A percentile compares a stretch with the other conserved stretches of the same genome.
phyloP scores from a whole-genome alignment of 2,329 filamentous ascomycete genomes.

The Alternaria sp. region DNA sequence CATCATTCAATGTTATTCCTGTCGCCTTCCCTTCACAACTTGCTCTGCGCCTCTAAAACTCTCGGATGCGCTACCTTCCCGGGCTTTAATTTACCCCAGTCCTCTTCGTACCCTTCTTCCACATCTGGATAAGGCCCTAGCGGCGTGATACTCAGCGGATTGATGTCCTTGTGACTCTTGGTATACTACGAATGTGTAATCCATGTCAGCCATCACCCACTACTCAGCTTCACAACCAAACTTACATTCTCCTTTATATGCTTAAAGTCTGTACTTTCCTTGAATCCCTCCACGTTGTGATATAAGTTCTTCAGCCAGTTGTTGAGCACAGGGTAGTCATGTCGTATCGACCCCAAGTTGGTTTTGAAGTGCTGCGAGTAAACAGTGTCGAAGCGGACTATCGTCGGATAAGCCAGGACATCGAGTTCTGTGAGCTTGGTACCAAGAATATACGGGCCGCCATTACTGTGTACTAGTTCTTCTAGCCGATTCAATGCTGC shows the following conservation, averaged over 20 bases:
- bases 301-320: conserved; percentile 69
- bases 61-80: conserved; percentile 58
- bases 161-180: conserved; percentile 67
- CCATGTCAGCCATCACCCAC: not conserved
- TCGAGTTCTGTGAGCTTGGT: conserved; percentile 66
- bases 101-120: conserved; percentile 60
- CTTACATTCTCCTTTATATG: conserved; percentile 72
- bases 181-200: conserved; percentile 55
- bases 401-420: conserved; percentile 64
- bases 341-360: conserved; percentile 67
- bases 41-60: conserved; percentile 42
- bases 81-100: conserved; percentile 58
- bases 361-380: conserved; percentile 75
- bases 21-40: conserved; percentile 22
- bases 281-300: conserved; percentile 64
- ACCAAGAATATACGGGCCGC: conserved; percentile 66
- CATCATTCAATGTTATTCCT: not conserved
- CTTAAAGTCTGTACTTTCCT: conserved; percentile 68
- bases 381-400: conserved; percentile 67
- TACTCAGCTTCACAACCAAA: not conserved
- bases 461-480: conserved; percentile 54
- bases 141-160: conserved; percentile 69
- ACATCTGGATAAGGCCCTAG: conserved; percentile 68
- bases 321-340: conserved; percentile 67
- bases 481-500: conserved; percentile 68